Base-by-base conservation (phyloP, 2,329 filamentous ascomycete genomes). In the Periconia macrospinosa region DNA sequence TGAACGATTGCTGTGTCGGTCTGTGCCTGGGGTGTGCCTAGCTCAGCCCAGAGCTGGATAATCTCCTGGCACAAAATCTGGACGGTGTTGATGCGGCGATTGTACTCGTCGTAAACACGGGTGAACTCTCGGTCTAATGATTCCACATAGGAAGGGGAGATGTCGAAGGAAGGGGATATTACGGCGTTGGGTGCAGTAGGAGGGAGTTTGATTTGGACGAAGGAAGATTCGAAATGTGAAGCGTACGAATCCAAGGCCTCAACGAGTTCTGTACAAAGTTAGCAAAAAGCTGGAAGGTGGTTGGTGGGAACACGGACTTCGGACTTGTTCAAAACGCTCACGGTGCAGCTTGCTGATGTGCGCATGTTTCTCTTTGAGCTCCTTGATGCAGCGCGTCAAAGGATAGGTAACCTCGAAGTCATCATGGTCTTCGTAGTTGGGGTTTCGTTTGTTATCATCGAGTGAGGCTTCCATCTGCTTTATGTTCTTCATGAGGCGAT, bases 61-160 rank as follows among this genome's bases (percentile, higher is more conserved):
- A 96, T 93, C 57, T 94, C 86, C 66, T 96, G 90, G 41, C 86
- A 87, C 2, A 91, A 75, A 18, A 86, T 76, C 73, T 91, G 86
- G 14, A 97, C 92, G 0, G 84, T 85, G 30, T 83, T 83, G 43
- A 96, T 81, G 45, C 94, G 90, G 61, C 87, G 89, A 42, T 88
- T 91, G 76, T 97, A 99, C 77, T 99, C 95, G 68, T 97, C 92
- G 75, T 97, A 97, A 18, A 99, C 91, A 55, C 92, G 86, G 11
- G 91, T 91, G 70, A 97, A 99, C 75, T 99, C 94, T 50, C 83
- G 82, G 71, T 99, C 93, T 18, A 99, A 84, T 53, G 88, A 86
- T 57, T 90, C 85, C 49, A 97, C 90, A 68, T 97, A 99, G 5
- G 88, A 82, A 0, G 90, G 86, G 0, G 93, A 97, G n/a, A 99